phyloP scores from a whole-genome alignment of 1,284 basidiomycete species.

The Phylloporus sp. region DNA sequence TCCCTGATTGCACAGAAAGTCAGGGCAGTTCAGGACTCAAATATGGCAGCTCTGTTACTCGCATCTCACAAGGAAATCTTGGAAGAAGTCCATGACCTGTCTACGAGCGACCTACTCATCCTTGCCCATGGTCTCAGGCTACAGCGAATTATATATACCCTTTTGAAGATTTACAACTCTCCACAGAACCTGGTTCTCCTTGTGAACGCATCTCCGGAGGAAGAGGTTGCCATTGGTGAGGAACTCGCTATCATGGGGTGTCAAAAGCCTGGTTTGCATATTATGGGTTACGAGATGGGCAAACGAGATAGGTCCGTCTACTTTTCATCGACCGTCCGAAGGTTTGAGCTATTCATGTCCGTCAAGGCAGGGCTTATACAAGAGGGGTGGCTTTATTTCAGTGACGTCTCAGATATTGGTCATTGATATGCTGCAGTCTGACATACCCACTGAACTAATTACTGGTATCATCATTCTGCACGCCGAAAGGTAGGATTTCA shows the following conservation, averaged over 20 bases:
- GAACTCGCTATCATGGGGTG: slow-evolving; percentile 93
- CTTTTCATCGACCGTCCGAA: too few species aligned
- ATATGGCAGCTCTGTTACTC: slow-evolving; percentile 46
- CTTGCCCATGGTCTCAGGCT: slow-evolving; percentile 89
- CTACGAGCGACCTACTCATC: slow-evolving; percentile 81
- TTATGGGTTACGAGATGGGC: slow-evolving; percentile 84
- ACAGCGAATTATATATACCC: slow-evolving; percentile 79
- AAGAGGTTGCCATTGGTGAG: slow-evolving; percentile 91
- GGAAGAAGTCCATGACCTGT: slow-evolving; percentile 73
- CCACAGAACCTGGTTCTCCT: slow-evolving; percentile 84
- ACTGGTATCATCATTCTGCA: slow-evolving; percentile 95
- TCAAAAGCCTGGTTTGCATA: slow-evolving; percentile 81
- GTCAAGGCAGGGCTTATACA: slow-evolving; percentile 81
- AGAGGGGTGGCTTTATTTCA: slow-evolving; percentile 86
- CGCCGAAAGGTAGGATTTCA: slow-evolving; percentile 75
- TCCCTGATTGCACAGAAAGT: neutral
- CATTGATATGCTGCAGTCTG: slow-evolving; percentile 91
- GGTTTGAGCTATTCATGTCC: slow-evolving; percentile 3
- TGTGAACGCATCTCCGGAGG: slow-evolving; percentile 87
- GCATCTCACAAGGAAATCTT: slow-evolving; percentile 70
- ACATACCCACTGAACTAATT: slow-evolving; percentile 84
- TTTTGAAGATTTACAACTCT: slow-evolving; percentile 93
- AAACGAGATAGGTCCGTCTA: slow-evolving; percentile 74
- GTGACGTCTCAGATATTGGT: slow-evolving; percentile 95
- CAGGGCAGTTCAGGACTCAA: slow-evolving; percentile 2